Percentiles rank a stretch among this genome's conserved stretches.
Conservation (phyloP, 495 filamentous ascomycete species). For the Talaromyces stipitatus region DNA sequence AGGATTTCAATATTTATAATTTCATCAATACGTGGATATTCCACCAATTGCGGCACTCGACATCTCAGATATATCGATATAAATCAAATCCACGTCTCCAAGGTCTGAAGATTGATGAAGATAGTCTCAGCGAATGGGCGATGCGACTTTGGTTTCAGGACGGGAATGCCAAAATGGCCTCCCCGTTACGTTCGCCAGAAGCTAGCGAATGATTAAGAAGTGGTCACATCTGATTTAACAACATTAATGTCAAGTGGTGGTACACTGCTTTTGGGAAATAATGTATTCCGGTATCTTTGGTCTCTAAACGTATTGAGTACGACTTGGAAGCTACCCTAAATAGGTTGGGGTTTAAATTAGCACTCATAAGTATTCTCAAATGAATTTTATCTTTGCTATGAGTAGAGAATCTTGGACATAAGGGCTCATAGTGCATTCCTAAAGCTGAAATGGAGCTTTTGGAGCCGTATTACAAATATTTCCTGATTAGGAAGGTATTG, state of each 20-base stretch:
- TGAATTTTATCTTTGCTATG: too few species aligned
- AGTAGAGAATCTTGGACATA: too few species aligned
- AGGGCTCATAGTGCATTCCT: too few species aligned
- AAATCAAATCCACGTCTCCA: conserved; percentile 16
- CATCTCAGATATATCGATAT: conserved; percentile 18
- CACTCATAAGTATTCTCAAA: too few species aligned
- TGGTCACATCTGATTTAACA: not conserved
- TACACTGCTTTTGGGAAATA: not conserved
- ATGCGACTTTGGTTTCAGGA: conserved; percentile 20
- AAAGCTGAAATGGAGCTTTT: too few species aligned
- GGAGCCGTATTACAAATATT: not conserved
- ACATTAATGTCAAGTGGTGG: not conserved
- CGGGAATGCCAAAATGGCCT: not conserved
- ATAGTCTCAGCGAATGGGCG: conserved; percentile 18
- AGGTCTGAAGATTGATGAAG: conserved; percentile 15
- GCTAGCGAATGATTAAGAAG: not conserved
- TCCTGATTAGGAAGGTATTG: not conserved
- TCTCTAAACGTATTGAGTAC: too few species aligned
- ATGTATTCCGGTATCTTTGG: not conserved
- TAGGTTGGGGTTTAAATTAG: too few species aligned
- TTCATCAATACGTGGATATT: conserved; percentile 28
- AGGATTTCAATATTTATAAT: conserved; percentile 5
- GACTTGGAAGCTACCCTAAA: too few species aligned
- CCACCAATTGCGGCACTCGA: conserved; percentile 21
- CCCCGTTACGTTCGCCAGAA: not conserved